phyloP scores from a whole-genome alignment of 768 basidiomycete species.

The Auriscalpium orientale region DNA sequence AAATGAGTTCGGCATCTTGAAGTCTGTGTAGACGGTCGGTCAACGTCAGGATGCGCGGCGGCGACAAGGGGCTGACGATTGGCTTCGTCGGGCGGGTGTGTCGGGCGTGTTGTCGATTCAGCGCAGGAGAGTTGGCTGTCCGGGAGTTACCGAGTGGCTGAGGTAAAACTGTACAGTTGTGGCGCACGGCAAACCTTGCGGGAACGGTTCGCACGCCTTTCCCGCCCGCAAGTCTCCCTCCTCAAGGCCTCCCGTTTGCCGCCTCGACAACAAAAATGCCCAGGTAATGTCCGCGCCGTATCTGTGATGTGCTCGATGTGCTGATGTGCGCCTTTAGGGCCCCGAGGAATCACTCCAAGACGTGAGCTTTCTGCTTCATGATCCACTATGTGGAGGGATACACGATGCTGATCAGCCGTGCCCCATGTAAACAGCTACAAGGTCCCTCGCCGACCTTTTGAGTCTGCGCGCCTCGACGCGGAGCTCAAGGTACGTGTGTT shows the following conservation, averaged over 20 bases:
- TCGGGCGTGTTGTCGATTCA: conserved; percentile 39
- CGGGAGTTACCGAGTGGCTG: conserved; percentile 65
- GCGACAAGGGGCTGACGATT: conserved; percentile 32
- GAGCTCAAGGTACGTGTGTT: conserved; percentile 80
- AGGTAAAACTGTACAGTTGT: conserved; percentile 59
- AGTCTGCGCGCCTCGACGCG: conserved; percentile 96
- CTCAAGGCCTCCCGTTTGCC: conserved; percentile 2
- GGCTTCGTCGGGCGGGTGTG: conserved; percentile 20
- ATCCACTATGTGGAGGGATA: conserved; percentile 64
- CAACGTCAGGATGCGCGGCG: conserved; percentile 4
- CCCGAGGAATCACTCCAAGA: conserved; percentile 89
- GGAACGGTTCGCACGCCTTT: conserved; percentile 31
- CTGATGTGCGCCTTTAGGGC: conserved; percentile 52
- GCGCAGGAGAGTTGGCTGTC: conserved; percentile 19
- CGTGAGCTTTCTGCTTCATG: conserved; percentile 68
- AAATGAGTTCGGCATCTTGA: conserved; percentile 99
- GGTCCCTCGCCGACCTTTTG: conserved; percentile 96
- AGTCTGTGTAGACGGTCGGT: conserved; percentile 28
- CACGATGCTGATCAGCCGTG: conserved; percentile 61
- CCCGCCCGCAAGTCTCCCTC: conserved; percentile 9
- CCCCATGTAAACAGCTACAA: conserved; percentile 80
- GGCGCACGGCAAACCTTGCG: conserved; percentile 24
- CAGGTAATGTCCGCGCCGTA: conserved; percentile 47
- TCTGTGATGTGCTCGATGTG: conserved; percentile 10
- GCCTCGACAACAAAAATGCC: conserved; percentile 74